Evolutionary conservation across 176 grass and related monocot species (phyloP).

Genomic region (Chloris gayana): DNA sequence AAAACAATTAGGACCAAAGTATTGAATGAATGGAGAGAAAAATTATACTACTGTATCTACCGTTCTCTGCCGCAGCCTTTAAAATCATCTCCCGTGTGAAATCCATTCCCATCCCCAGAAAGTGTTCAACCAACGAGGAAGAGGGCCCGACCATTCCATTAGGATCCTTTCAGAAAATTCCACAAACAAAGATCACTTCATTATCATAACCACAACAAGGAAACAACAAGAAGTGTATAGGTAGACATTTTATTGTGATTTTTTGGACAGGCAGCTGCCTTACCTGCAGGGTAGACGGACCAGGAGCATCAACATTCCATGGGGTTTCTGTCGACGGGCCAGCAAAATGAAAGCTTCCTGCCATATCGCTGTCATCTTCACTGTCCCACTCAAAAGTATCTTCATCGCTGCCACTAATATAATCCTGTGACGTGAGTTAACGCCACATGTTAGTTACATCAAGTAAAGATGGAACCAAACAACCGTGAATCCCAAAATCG

Average conservation of each 20-base stretch:
- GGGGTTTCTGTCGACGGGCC: neutral
- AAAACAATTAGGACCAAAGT: constrained; percentile 9
- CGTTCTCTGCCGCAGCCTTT: constrained; percentile 55
- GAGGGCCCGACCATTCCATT: neutral
- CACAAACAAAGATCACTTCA: constrained; percentile 27
- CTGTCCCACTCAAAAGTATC: constrained; percentile 37
- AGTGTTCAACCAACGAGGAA: constrained; percentile 30
- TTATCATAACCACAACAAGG: constrained; percentile 16
- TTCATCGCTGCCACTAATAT: constrained; percentile 37
- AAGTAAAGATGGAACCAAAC: neutral
- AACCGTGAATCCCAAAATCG: neutral
- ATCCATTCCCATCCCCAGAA: constrained; percentile 23
- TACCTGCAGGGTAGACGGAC: neutral
- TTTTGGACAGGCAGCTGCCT: constrained; percentile 8
- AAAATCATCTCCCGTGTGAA: constrained; percentile 51
- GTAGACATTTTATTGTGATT: neutral
- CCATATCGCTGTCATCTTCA: constrained; percentile 23
- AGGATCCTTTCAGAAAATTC: constrained; percentile 18
- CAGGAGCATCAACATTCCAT: constrained; percentile 18
- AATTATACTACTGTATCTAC: constrained; percentile 32
- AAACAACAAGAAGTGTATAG: neutral
- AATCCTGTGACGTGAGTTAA: constrained; percentile 41
- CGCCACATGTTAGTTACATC: neutral
- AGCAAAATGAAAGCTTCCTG: neutral
- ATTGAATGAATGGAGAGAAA: constrained; percentile 18